These are phyloP conservation scores for Coemansia sp. DNA, from an alignment of 192 early-diverging fungal species.

Conservation along the genomic window DNA sequence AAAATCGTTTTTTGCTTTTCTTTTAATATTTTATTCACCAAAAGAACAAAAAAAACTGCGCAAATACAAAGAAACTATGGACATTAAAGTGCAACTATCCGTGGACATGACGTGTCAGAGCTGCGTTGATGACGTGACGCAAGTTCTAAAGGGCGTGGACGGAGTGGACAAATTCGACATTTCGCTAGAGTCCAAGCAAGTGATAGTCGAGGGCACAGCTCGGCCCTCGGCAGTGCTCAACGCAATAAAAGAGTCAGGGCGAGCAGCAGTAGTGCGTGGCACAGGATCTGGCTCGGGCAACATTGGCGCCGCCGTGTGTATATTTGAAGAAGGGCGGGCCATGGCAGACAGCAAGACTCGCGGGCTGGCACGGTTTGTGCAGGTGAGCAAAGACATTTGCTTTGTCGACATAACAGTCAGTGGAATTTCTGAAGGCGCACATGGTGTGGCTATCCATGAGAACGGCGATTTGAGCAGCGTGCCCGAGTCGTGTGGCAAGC, in stretches of 20 bases:
- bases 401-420: slow-evolving; percentile 81
- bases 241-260: slow-evolving; percentile 70
- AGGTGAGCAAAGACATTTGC: slow-evolving; percentile 67
- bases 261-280: slow-evolving; percentile 75
- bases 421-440: slow-evolving; percentile 62
- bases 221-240: slow-evolving; percentile 58
- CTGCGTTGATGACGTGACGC: slow-evolving; percentile 69
- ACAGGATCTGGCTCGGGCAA: slow-evolving; percentile 62
- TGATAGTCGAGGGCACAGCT: slow-evolving; percentile 67
- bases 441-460: slow-evolving; percentile 76
- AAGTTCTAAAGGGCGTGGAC: slow-evolving; percentile 56
- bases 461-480: slow-evolving; percentile 69
- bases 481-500: slow-evolving; percentile 45
- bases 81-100: slow-evolving; percentile 72
- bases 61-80: slow-evolving; percentile 8
- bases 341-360: slow-evolving; percentile 15
- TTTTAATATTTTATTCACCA: neutral
- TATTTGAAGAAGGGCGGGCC: slow-evolving; percentile 67
- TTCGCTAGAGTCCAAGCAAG: slow-evolving; percentile 67
- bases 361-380: slow-evolving; percentile 81
- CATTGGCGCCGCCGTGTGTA: slow-evolving; percentile 87
- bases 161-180: slow-evolving; percentile 68
- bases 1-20: neutral
- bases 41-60: neutral
- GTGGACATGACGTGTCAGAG: slow-evolving; percentile 84